Base-by-base conservation (phyloP, 768 basidiomycete species). In the Rossbeevera mucosa region DNA sequence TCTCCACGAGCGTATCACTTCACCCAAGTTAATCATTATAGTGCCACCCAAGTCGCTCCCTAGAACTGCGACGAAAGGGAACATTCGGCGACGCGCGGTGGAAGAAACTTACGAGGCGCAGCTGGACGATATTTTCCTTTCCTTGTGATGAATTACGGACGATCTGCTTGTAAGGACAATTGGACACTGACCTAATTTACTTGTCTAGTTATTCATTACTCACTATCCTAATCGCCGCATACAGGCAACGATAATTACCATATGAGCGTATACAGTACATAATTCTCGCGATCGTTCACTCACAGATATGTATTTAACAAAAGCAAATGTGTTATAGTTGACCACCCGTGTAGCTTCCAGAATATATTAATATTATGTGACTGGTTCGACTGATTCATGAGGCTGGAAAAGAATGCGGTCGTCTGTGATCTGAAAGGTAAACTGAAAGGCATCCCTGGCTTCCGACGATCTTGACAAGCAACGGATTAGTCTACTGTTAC, bases 1-100 rank as follows among this genome's bases (percentile, higher is more conserved):
- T 65, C 71, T 88, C 47, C 88, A 91, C 68, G 88, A 91, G 65
- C 85, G 87, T 33, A 84, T 91, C 71, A 77, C 76, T 5, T 79
- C 76, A 7, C 59, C 79, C 4, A 76, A 83, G 45, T 79, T 87
- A 76, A 77, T 91, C 52, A 69, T 90, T 54, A 71, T 90, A 40
- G 87, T 88, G 16, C 74, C 80, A 24, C 71, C 73, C 40, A 76
- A 78, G n/a, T 79, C 85, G 2, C 77, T 91, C 40, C 88, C 88
- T 33, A 75, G 88, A 57, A 91, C 88, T 0, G 82, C 81, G 18
- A 88, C 88, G 12, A 91, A 91, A 71, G 88, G 88, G 25, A 91
- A 90, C 62, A 85, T 91, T 57, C 82, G 88, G 46, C 79, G 88
- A 42, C 80, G 76, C 58, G 87, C 85, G 12, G 86, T 89, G 20